These are phyloP conservation scores for Hebeloma cylindrosporum DNA, from an alignment of 768 basidiomycete species.

Conservation along the genomic window DNA sequence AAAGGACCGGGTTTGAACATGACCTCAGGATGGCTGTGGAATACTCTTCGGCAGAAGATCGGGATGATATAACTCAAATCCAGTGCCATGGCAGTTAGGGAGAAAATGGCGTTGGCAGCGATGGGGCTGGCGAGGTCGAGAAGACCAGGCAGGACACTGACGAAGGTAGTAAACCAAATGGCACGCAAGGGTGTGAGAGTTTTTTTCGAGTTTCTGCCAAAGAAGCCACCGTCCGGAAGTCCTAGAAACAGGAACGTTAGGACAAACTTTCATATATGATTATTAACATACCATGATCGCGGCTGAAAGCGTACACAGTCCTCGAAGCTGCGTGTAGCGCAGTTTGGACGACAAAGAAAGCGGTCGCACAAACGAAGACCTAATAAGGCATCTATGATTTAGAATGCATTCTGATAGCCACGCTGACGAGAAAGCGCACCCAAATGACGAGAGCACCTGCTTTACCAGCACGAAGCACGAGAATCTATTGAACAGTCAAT, in stretches of 20 bases:
- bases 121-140: conserved; percentile 76
- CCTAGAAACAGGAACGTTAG: conserved; percentile 33
- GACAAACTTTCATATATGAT: background rate
- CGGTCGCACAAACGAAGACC: conserved; percentile 79
- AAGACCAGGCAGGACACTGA: conserved; percentile 69
- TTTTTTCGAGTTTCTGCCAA: conserved; percentile 59
- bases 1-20: conserved; percentile 85
- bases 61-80: conserved; percentile 84
- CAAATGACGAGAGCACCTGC: conserved; percentile 76
- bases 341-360: conserved; percentile 82
- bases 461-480: conserved; percentile 73
- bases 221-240: conserved; percentile 76
- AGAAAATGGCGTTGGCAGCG: conserved; percentile 81
- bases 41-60: conserved; percentile 70
- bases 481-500: conserved; percentile 57
- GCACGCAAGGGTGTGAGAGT: conserved; percentile 79
- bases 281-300: conserved; percentile 56
- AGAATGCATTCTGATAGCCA: background rate
- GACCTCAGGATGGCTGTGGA: conserved; percentile 75
- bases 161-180: conserved; percentile 69
- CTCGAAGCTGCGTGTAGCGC: conserved; percentile 82
- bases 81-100: conserved; percentile 74
- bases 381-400: conserved; percentile 23
- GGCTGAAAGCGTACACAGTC: conserved; percentile 82
- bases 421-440: conserved; percentile 38